A percentile compares a stretch with the other conserved stretches of the same genome.
These are phyloP conservation scores for Pseudohalonectria lignicola DNA, from an alignment of 2,329 filamentous ascomycete genomes.

Conservation along the genomic window DNA sequence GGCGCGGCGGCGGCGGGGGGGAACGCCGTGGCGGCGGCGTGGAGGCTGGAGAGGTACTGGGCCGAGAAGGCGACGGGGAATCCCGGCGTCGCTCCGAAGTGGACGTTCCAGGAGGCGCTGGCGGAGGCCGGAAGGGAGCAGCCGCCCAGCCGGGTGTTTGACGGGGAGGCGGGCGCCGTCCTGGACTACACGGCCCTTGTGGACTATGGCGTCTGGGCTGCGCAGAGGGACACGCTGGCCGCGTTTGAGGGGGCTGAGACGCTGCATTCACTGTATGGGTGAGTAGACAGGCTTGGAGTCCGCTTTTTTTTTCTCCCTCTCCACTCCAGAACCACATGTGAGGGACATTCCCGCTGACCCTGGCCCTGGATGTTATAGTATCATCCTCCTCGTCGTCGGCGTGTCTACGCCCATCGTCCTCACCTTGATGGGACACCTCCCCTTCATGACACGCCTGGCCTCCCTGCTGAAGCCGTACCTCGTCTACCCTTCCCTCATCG, in stretches of 20 bases:
- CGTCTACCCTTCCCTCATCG: conserved; percentile 18
- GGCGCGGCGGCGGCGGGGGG: neutral
- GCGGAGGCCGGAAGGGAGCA: neutral
- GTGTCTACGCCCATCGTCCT: neutral
- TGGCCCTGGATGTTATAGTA: neutral
- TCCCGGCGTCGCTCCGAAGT: neutral
- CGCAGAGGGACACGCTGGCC: conserved; percentile 2
- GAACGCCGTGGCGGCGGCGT: conserved; percentile 4
- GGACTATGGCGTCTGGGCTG: conserved; percentile 4
- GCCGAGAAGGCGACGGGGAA: conserved; percentile 2
- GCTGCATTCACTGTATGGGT: conserved; percentile 11
- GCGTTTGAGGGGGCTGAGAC: conserved; percentile 10
- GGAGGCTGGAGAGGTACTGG: conserved; percentile 15
- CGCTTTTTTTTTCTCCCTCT: too few relatives aligned
- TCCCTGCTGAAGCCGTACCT: conserved; percentile 17
- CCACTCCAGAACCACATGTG: too few relatives aligned
- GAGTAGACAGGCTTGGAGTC: too few relatives aligned
- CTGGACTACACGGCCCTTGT: conserved; percentile 11
- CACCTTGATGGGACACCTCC: neutral
- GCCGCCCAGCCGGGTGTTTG: neutral
- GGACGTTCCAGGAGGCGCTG: neutral
- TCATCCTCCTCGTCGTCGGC: neutral
- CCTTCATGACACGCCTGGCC: neutral
- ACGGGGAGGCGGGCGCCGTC: neutral
- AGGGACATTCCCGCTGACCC: too few relatives aligned